Percentiles rank a stretch among this genome's conserved stretches.
These are phyloP conservation scores for Ceratocystis destructans DNA, from an alignment of 2,329 filamentous ascomycete genomes.

Conservation along the genomic window DNA sequence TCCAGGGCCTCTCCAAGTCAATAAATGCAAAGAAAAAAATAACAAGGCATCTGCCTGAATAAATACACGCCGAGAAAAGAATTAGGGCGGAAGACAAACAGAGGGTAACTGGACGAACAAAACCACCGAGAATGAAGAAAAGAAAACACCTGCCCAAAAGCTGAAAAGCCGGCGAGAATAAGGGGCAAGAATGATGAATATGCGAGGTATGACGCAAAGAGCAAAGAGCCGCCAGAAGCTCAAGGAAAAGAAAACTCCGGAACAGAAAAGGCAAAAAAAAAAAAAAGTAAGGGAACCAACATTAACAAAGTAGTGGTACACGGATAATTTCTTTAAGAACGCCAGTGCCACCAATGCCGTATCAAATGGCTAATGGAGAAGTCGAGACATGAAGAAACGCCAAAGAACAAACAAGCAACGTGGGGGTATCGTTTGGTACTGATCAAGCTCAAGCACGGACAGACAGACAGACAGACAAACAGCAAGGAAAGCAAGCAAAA, in stretches of 20 bases:
- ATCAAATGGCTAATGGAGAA: conserved; percentile 9
- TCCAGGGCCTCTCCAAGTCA: conserved; percentile 4
- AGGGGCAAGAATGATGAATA: conserved; percentile 8
- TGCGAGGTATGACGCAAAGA: conserved; percentile 10
- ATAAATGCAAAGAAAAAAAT: background rate
- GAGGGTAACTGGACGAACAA: background rate
- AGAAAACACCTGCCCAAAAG: conserved; percentile 1
- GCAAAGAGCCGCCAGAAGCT: conserved; percentile 12
- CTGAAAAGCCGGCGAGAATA: conserved; percentile 6
- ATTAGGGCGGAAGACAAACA: conserved; percentile 2
- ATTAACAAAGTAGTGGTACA: conserved; percentile 19
- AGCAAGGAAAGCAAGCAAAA: conserved; percentile 13
- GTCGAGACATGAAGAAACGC: conserved; percentile 13
- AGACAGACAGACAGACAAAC: conserved; percentile 17
- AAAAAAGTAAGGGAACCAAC: conserved; percentile 9
- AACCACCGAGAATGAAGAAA: conserved; percentile 1
- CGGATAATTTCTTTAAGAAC: conserved; percentile 12
- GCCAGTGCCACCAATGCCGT: conserved; percentile 11
- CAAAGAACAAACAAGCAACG: conserved; percentile 19
- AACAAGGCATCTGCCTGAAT: background rate
- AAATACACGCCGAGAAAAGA: background rate
- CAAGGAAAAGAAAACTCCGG: conserved; percentile 12
- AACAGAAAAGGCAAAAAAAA: conserved; percentile 9
- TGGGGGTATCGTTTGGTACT: conserved; percentile 20
- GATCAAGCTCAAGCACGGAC: conserved; percentile 17